Conservation (phyloP, 2,329 filamentous ascomycete species). For the Alternaria gaisen region DNA sequence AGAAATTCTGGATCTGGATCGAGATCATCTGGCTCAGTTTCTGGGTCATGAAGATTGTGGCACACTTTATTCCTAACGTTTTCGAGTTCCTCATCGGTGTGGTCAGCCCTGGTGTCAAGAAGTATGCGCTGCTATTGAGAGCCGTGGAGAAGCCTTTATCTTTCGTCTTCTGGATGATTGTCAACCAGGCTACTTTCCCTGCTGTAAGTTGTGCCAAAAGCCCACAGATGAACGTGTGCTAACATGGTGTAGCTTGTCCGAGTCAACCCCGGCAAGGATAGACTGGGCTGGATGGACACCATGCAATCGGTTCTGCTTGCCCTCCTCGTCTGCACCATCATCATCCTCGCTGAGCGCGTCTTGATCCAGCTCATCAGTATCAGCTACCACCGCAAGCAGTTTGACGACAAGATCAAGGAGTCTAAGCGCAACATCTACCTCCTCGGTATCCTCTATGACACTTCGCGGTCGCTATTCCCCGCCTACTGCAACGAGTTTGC, state of each 20-base stretch:
- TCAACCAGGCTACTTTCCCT: conserved; percentile 67
- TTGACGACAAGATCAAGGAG: conserved; percentile 82
- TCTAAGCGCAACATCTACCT: conserved; percentile 88
- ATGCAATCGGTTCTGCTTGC: conserved; percentile 73
- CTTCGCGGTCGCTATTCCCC: conserved; percentile 86
- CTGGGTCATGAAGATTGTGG: conserved; percentile 69
- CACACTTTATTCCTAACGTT: conserved; percentile 65
- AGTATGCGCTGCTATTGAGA: conserved; percentile 67
- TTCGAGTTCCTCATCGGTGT: conserved; percentile 70
- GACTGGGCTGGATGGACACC: conserved; percentile 60
- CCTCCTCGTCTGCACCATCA: conserved; percentile 71
- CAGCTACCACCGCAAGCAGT: conserved; percentile 85
- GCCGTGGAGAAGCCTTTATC: conserved; percentile 69
- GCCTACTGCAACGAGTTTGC: conserved; percentile 90
- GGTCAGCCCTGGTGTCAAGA: conserved; percentile 70
- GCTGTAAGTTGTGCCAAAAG: conserved; percentile 39
- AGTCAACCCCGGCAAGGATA: conserved; percentile 20
- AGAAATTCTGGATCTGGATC: conserved; percentile 72
- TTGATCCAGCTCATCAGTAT: conserved; percentile 85
- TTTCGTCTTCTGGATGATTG: conserved; percentile 67
- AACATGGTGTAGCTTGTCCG: conserved; percentile 14
- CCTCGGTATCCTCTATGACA: conserved; percentile 86
- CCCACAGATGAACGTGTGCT: neutral
- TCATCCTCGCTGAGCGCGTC: conserved; percentile 79
- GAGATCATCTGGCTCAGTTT: conserved; percentile 71